Evolutionary conservation across 768 basidiomycete genomes (phyloP), one percentile per base, ranked within the genome.

Genomic region (Pholiota molesta): DNA sequence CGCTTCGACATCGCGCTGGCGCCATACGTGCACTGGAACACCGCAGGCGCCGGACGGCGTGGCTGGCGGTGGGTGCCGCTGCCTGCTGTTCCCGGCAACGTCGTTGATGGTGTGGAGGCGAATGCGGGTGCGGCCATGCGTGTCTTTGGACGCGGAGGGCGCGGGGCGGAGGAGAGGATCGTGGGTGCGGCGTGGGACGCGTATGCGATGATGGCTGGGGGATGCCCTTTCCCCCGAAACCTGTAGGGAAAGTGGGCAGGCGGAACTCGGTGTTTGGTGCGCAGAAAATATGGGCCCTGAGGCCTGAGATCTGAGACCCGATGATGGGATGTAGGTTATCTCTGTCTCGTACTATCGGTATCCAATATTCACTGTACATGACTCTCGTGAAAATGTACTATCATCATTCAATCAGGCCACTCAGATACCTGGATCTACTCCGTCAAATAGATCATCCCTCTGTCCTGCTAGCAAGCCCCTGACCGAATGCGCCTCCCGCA

Each of bases 401-500:
- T 31, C 3, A 31, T 31, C 9, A 7, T 31, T 31, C 6, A 31
- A 31, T 31, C n/a, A 31, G 6, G 6, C 2, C 31, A 7, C 6
- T 6, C 6, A 31, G 9, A 9, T 31, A 3, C 9, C 6, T 31
- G 31, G 31, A 31, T 31, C 31, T 31, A 31, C 31, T 31, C 9
- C 2, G 31, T 31, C 31, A 31, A 31, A 2, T 2, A n/a, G 13
- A 29, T 52, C 26, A 17, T 42, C n/a, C 13, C 40, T 42, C 52
- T 52, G n/a, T 52, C 26, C 31, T 33, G 28, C 14, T 14, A 26
- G 31, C 31, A 33, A 28, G 47, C 9, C 68, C 66, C 52, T 64
- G 52, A 19, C 66, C 52, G 60, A 65, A 68, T 42, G 62, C 61
- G 31, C 58, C 60, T 19, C 62, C 69, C 1, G 66, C 54, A 14